A percentile compares a stretch with the other conserved stretches of the same genome.
phyloP scores from a whole-genome alignment of 768 basidiomycete species.

The Rhodosporidiobolus sp. region DNA sequence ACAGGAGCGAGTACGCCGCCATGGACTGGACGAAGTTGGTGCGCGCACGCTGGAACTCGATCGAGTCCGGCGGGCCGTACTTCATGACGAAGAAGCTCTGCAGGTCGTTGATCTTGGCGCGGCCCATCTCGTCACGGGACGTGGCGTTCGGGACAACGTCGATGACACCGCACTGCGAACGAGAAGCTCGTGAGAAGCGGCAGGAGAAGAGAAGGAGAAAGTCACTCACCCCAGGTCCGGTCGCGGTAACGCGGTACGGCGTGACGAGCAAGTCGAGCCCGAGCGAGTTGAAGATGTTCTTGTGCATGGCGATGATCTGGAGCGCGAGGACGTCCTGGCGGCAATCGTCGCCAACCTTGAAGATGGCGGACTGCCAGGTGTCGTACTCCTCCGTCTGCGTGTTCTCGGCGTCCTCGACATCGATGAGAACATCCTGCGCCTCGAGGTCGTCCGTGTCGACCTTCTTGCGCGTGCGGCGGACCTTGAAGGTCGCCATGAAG shows the following conservation, averaged over 20 bases:
- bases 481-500: conserved; percentile 99
- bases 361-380: conserved; percentile 96
- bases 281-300: conserved; percentile 86
- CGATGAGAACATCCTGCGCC: conserved; percentile 44
- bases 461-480: conserved; percentile 66
- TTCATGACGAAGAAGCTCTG: conserved; percentile 89
- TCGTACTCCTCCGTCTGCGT: conserved; percentile 58
- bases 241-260: conserved; percentile 95
- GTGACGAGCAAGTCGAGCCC: conserved; percentile 87
- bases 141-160: conserved; percentile 98
- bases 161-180: conserved; percentile 83
- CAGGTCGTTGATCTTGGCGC: conserved; percentile 95
- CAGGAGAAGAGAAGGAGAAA: not conserved
- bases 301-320: conserved; percentile 99
- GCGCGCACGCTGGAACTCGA: conserved; percentile 85
- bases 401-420: conserved; percentile 48
- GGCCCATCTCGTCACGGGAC: conserved; percentile 97
- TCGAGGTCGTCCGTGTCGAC: conserved; percentile 17
- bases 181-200: conserved; percentile 1
- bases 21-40: conserved; percentile 97
- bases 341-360: conserved; percentile 99
- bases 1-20: conserved; percentile 98
- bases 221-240: conserved; percentile 79
- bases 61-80: conserved; percentile 84
- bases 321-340: conserved; percentile 96